Evolutionary conservation across 2,329 filamentous ascomycete species (phyloP), one percentile per base, ranked within the genome.

Genomic region (Diplodia mutila): DNA sequence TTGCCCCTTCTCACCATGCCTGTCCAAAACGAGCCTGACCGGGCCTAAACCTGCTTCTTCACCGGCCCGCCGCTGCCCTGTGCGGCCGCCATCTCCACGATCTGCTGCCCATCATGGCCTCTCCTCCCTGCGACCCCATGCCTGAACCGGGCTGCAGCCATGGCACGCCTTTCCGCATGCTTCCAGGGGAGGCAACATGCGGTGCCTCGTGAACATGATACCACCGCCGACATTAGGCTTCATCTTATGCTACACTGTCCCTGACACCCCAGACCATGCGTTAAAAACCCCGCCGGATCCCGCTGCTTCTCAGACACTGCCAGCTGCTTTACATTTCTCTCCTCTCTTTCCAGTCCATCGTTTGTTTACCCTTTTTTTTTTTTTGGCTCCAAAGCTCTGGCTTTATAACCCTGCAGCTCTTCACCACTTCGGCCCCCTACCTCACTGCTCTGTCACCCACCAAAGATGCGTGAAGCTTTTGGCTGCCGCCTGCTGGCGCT

Each of bases 151-250:
- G 37, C 34, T 14, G 23, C 23, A 23, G 39, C 57, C 39, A 61
- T 61, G 57, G 29, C 54, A 42, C 54, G 34, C 9, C 37, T 27
- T 39, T 23, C 29, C 53, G 53, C 29, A 18, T n/a, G 29, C 42
- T 42, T 27, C 37, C 37, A 27, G 55, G 21, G n/a, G 37, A 48
- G 25, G 21, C 16, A 27, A 14, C 37, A 21, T 42, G 23, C 21
- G 61, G 65, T 61, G 46, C 54, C 65, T 61, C 55, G 65, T 52
- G 48, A 67, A 37, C 61, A 67, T 67, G 54, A 67, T 42, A 52
- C 65, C 65, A 48, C 65, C 53, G 64, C 53, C 21, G 64, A n/a
- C 37, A 66, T 51, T 63, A 63, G 42, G 9, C 42, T 63, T 46
- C 59, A 63, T 63, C 59, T 37, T 63, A 49, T 37, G 59, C 59